Base-by-base conservation (phyloP, 2,329 filamentous ascomycete species). In the Stagonosporopsis tanaceti region DNA sequence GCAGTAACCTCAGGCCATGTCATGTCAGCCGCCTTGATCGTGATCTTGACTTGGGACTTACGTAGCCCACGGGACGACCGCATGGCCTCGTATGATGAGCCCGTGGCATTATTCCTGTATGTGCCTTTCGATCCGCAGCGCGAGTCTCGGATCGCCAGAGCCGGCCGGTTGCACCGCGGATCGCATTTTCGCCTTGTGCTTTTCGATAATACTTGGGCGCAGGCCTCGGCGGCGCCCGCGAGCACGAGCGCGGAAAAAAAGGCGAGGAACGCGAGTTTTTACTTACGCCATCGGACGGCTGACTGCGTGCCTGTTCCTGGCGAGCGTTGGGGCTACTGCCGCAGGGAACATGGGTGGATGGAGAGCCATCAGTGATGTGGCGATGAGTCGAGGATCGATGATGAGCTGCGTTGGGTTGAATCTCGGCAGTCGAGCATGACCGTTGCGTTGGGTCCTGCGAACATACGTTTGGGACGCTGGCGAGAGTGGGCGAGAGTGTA, bases 281-380 rank as follows among this genome's bases (percentile, higher is more conserved):
- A 6, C 14, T 14, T 6, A 4, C 32, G 32, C 32, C 32, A 4
- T 4, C 32, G 14, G 4, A 34, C 14, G 12, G 14, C 32, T 34
- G 32, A n/a, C 32, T 34, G 32, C 14, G 25, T 32, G 11, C 30
- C 24, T 45, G 45, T 50, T 54, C 52, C 52, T 45, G 24, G 32
- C 24, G 35, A 34, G 37, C 30, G 52, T 48, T 45, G 32, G 15
- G 32, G 32, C 30, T 48, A 38, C 38, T 38, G 30, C 42, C 11
- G 51, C 37, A 44, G 27, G 51, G 51, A 47, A 37, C 51, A 54
- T 14, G 51, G 51, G 9, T 22, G 15, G 22, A 34, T 11, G 28
- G 37, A 15, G 6, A 17, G 4, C 2, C 41, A 34, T 52, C 34
- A 27, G 12, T 34, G 34, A 47, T 47, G 9, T 2, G 11, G 32